Conservation (phyloP, 495 filamentous ascomycete species). For the Cercophora scortea region DNA sequence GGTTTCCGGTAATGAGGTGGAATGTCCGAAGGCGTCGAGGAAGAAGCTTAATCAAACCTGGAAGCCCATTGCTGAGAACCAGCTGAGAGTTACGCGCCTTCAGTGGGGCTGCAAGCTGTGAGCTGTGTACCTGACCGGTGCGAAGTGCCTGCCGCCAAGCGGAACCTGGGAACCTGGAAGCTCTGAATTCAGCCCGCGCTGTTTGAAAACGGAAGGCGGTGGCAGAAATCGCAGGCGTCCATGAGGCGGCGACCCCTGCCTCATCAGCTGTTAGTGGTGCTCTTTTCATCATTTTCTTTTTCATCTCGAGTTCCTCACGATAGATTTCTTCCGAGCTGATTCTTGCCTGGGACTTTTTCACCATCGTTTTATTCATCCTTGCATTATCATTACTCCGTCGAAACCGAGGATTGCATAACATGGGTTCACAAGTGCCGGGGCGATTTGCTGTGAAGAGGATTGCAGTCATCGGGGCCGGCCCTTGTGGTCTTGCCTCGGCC, state of each 20-base stretch:
- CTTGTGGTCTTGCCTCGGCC: slow-evolving; percentile 57
- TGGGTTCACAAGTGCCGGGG: slow-evolving; percentile 17
- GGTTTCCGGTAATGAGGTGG: not conserved
- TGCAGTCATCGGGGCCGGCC: slow-evolving; percentile 66
- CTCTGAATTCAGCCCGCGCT: not conserved
- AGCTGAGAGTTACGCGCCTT: not conserved
- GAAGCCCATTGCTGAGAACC: not conserved
- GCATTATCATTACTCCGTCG: not conserved
- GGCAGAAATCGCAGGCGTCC: not conserved
- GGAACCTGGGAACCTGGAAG: not conserved
- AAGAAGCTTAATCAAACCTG: not conserved
- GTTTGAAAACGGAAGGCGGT: slow-evolving; percentile 17
- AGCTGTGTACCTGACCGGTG: no score
- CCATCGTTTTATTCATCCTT: not conserved
- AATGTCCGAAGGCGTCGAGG: not conserved
- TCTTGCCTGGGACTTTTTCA: not conserved
- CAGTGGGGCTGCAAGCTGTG: no score
- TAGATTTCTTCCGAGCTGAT: no score
- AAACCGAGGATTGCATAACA: not conserved
- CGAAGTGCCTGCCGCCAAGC: not conserved
- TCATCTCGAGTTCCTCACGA: not conserved
- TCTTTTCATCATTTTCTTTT: not conserved
- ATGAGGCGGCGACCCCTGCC: no score
- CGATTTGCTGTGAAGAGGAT: slow-evolving; percentile 42
- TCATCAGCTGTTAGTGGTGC: no score